These are phyloP conservation scores for Arbutus unedo DNA, from an alignment of 148 eudicot genomes.

Conservation along the genomic window DNA sequence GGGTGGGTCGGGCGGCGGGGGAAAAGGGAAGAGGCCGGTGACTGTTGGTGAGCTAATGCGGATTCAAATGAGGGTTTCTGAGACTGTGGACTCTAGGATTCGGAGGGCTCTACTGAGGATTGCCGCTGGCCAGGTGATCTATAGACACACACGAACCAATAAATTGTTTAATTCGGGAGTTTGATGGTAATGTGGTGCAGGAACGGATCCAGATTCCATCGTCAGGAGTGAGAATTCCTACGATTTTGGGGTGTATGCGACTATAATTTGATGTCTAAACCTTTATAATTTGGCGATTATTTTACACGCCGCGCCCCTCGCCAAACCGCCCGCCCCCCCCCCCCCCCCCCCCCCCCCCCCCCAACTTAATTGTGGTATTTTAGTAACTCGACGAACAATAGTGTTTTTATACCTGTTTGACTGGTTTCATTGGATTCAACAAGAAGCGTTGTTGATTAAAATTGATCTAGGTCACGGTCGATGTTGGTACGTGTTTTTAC, in stretches of 20 bases:
- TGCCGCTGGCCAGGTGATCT: conserved; percentile 80
- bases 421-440: neutral
- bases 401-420: neutral
- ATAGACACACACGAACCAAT: neutral
- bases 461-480: neutral
- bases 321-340: too few relatives aligned
- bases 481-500: neutral
- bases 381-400: neutral
- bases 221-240: neutral
- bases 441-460: neutral
- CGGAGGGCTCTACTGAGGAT: conserved; percentile 76
- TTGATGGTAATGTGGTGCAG: neutral
- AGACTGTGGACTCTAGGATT: conserved; percentile 70
- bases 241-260: neutral
- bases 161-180: neutral
- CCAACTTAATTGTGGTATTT: neutral
- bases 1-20: conserved; percentile 6
- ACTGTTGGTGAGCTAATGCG: conserved; percentile 91
- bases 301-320: too few relatives aligned
- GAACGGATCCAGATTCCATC: neutral
- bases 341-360: too few relatives aligned
- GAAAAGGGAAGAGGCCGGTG: conserved; percentile 41
- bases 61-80: conserved; percentile 80
- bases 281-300: neutral
- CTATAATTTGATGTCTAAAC: neutral